Evolutionary conservation across 306 rosid genomes (phyloP), one percentile per base, ranked within the genome.

Genomic region (Medicago lupulina): DNA sequence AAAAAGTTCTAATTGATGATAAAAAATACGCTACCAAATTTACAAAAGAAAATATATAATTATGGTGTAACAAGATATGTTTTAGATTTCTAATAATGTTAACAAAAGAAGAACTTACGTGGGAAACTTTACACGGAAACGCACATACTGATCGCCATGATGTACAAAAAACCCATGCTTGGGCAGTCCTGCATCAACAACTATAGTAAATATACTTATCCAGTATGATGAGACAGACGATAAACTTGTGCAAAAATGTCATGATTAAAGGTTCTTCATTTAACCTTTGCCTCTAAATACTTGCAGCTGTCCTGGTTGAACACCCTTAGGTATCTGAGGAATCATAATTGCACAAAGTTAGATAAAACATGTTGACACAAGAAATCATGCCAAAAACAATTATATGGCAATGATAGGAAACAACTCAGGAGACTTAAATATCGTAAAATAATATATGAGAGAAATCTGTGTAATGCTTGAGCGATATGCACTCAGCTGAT

Each of bases 61-160:
- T 23, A 25, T 44, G 21, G 25, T 14, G 59, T 68, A 25, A 46
- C 15, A 9, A 46, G 39, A 68, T 68, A 46, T 23, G 8, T 8
- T 14, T 67, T 47, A 46, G 23, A 68, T 68, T 68, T 68, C 73
- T 68, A 46, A 8, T 18, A 46, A 25, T 8, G 53, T 64, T 9
- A 69, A 34, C 15, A 23, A 15, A 9, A 25, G 63, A 23, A 63
- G 34, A 79, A 78, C 88, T 49, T 86, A 95, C 98, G n/a, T 80
- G 19, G 98, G 98, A 55, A 92, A 88, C 73, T 84, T 90, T 71
- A 95, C 49, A 61, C 86, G 91, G 86, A 95, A 92, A 40, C 84
- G 90, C 76, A 95, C 93, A 58, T 89, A 92, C 74, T 95, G 99
- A 86, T 95, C 92, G 71, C 99, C 99, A 84, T 86, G 89, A 71